Evolutionary conservation across 495 filamentous ascomycete species (phyloP), one percentile per base, ranked within the genome.

Genomic region (Podospora pseudocomata): DNA sequence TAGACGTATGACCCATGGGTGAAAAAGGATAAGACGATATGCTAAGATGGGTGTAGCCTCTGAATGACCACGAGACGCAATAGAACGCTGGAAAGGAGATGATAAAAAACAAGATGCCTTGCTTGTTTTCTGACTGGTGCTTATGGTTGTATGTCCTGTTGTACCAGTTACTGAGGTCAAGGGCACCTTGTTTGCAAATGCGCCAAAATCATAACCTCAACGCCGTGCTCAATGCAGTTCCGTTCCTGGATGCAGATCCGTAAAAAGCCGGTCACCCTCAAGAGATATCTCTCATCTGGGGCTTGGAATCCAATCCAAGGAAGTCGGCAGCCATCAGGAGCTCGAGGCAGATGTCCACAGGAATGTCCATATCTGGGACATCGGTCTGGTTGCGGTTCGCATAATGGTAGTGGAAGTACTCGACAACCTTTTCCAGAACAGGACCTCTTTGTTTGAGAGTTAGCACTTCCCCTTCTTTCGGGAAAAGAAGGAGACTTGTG

Each of bases 281-380:
- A 9, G 16, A 16, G 16, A 5, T 0, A 11, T 67, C 56, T 26
- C 68, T 64, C 30, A 28, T 6, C 19, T 49, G 5, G 20, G 44
- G 56, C 16, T 44, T 67, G n/a, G 60, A 39, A 63, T 87, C 84
- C 59, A 80, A 76, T 67, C 84, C 80, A 76, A 84, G 81, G 80
- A 88, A 99, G 80, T 98, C 93, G 27, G 94, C 93, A 16, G 94
- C 94, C 85, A 93, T 90, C 69, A 99, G 79, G 68, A 99, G 77
- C 80, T 97, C 94, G 68, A 99, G 78, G 71, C 93, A 97, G 34
- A 98, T 74, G 77, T 97, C 94, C 0, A 91, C 86, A 15, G 94
- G 92, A 44, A 88, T 85, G 20, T 97, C 93, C 92, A 97, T 93
- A 77, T 99, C 95, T 5, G 92, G 87, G 23, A 97, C 92, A 69